Percentiles rank a stretch among this genome's conserved stretches.
phyloP scores from a whole-genome alignment of 2,329 filamentous ascomycete genomes.

The Penicillium sp. region DNA sequence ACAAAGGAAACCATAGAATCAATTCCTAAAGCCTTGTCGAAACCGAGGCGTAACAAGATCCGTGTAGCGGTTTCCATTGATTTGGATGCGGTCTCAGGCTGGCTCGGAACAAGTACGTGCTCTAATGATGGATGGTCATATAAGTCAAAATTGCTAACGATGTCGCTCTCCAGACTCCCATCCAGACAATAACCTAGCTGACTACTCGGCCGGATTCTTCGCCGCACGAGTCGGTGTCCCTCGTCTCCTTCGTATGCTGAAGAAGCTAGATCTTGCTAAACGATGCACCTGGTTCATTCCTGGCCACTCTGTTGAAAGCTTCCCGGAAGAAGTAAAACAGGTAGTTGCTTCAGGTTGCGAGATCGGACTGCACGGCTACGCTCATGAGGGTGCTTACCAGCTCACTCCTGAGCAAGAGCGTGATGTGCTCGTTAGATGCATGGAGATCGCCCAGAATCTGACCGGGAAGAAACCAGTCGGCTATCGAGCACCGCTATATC shows the following conservation, averaged over 20 bases:
- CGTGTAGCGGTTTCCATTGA: conserved; percentile 48
- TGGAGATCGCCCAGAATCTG: conserved; percentile 71
- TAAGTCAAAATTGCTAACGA: neutral
- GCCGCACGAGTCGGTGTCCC: conserved; percentile 61
- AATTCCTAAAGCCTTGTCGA: conserved; percentile 7
- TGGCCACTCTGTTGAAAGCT: conserved; percentile 63
- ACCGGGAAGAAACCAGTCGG: conserved; percentile 67
- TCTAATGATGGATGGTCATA: too few species aligned
- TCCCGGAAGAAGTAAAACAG: conserved; percentile 55
- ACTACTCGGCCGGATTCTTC: conserved; percentile 62
- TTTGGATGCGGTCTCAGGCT: conserved; percentile 64
- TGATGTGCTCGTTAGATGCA: conserved; percentile 75
- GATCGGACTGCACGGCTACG: conserved; percentile 63
- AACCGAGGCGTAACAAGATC: conserved; percentile 21
- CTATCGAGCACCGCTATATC: conserved; percentile 44
- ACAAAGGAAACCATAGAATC: neutral
- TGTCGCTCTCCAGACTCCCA: conserved; percentile 35
- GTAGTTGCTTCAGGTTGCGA: conserved; percentile 60
- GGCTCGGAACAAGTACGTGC: conserved; percentile 58
- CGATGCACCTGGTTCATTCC: conserved; percentile 65
- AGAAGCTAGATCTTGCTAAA: conserved; percentile 55
- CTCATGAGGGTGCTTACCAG: conserved; percentile 71
- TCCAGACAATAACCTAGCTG: conserved; percentile 58
- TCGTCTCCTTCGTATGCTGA: conserved; percentile 59
- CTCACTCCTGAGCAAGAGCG: conserved; percentile 75